Evolutionary conservation across 2,329 filamentous ascomycete genomes (phyloP), one percentile per base, ranked within the genome.

Genomic region (Torrubiella hemipterigena): DNA sequence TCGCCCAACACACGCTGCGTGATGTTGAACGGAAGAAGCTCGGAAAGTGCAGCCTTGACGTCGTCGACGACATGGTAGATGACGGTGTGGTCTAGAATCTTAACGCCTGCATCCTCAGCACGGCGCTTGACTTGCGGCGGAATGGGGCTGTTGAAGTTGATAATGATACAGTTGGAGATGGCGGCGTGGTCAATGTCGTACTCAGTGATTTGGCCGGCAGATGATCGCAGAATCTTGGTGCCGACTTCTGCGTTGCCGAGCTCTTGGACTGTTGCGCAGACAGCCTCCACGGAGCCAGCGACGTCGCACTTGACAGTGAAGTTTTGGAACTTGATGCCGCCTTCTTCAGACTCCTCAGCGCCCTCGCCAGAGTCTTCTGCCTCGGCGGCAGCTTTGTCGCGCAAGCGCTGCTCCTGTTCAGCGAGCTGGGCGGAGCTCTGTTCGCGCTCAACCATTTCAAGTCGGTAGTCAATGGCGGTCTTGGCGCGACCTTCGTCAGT

Each of bases 251-350:
- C 77, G 58, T 81, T 94, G 40, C 87, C 86, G 39, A 95, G 66
- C 36, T 79, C 74, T 38, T 76, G 63, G 36, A 98, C 68, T 7
- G 80, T 78, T 29, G 83, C 79, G 37, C 77, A 67, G 3, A 96
- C 81, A 3, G 91, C 91, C 60, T 98, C 91, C 1, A 87, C 86
- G 0, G 89, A 96, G 22, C 91, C 91, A 38, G 81, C 82, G 13
- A 96, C 91, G 46, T 98, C 91, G 32, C 79, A 87, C 56, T 93
- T 94, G 59, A 98, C 67, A 36, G 91, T 74, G 55, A 96, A 91
- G 45, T 81, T 81, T 29, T 94, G 68, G 12, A 69, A 59, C 30
- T 64, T 63, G 7, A 67, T 55, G 7, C 64, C 61, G 20, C 53
- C 44, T 17, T 58, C 57, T 2, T 52, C 47, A 3, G 51, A 45